Conservation (phyloP, 164 flowering plant species). For the Buxus sempervirens region DNA sequence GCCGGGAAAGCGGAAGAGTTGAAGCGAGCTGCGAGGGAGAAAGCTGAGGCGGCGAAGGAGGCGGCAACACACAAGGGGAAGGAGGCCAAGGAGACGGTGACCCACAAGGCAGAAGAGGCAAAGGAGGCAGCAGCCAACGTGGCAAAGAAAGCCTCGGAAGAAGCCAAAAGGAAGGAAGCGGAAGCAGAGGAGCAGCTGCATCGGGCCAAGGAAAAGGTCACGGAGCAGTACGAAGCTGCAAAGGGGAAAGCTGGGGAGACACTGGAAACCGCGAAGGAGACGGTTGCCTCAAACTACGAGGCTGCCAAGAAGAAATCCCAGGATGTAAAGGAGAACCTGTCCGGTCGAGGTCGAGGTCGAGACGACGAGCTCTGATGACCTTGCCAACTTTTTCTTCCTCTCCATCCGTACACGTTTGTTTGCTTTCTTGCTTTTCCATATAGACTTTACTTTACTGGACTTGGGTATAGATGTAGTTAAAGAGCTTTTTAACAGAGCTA, state of each 20-base stretch:
- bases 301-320: conserved; percentile 27
- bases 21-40: not conserved
- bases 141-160: conserved; percentile 8
- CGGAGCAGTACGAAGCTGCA: too few relatives aligned
- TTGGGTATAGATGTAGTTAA: too few relatives aligned
- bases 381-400: too few relatives aligned
- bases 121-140: conserved; percentile 10
- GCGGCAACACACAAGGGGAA: not conserved
- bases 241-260: too few relatives aligned
- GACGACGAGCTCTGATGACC: conserved; percentile 25
- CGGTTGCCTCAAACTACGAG: conserved; percentile 20
- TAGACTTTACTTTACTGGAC: too few relatives aligned
- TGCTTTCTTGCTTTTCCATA: too few relatives aligned
- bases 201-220: conserved; percentile 2
- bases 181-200: conserved; percentile 3
- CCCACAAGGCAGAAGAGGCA: conserved; percentile 10
- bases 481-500: too few relatives aligned
- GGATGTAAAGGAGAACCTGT: conserved; percentile 16
- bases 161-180: not conserved
- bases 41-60: conserved; percentile 5
- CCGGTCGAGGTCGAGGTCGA: conserved; percentile 8
- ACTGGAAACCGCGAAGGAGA: conserved; percentile 27
- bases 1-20: not conserved
- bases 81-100: conserved; percentile 13
- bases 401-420: too few relatives aligned